phyloP scores from a whole-genome alignment of 768 basidiomycete genomes.

The Russula virescens region DNA sequence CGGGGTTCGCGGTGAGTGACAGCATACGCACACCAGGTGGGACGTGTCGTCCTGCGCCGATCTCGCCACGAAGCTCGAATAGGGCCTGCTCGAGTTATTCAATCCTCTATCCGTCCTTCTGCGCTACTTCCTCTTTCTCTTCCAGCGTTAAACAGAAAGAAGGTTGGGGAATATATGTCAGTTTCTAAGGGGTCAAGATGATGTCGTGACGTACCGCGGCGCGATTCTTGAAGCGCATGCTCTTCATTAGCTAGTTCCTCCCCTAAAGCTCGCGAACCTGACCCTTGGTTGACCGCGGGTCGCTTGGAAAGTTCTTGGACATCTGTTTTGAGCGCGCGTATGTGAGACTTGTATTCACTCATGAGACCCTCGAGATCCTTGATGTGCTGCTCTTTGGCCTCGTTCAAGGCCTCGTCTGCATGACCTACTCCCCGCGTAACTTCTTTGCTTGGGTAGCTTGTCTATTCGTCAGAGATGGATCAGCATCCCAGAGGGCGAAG shows the following conservation, averaged over 20 bases:
- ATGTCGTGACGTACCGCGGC: conserved; percentile 35
- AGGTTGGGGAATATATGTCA: too few relatives aligned
- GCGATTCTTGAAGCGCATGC: conserved; percentile 29
- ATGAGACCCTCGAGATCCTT: conserved; percentile 53
- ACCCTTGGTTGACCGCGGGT: conserved; percentile 23
- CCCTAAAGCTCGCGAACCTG: conserved; percentile 36
- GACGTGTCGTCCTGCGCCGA: conserved; percentile 68
- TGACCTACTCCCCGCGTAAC: conserved; percentile 29
- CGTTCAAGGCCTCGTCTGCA: too few relatives aligned
- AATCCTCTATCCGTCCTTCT: conserved; percentile 45
- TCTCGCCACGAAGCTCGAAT: conserved; percentile 71
- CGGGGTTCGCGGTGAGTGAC: conserved; percentile 74
- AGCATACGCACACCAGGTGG: conserved; percentile 67
- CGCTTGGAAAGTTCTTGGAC: conserved; percentile 43
- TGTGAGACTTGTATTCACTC: conserved; percentile 48
- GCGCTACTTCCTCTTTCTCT: conserved; percentile 33
- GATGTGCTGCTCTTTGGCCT: too few relatives aligned
- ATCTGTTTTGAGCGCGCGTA: conserved; percentile 41
- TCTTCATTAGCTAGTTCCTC: conserved; percentile 37
- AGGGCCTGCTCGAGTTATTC: conserved; percentile 70
- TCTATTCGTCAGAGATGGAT: conserved; percentile 33
- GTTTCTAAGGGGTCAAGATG: too few relatives aligned
- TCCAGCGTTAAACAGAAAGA: conserved; percentile 38
- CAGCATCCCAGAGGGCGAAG: background rate
- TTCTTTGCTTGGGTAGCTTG: conserved; percentile 61